Evolutionary conservation across 176 grass and related monocot species (phyloP).

Genomic region (Chloris gayana): DNA sequence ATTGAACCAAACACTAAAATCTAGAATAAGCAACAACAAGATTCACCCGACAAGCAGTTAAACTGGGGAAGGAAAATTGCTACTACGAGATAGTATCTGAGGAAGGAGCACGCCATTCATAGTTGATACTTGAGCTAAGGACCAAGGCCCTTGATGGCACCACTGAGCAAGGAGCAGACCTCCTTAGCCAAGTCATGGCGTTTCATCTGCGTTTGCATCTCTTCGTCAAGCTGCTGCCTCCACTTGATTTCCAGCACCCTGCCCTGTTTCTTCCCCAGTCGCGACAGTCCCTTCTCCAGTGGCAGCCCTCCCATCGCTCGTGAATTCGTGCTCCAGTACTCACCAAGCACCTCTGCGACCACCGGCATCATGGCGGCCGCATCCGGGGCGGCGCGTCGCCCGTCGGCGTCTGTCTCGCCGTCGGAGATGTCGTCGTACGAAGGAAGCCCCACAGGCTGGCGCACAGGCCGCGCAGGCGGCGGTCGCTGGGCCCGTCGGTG

Average conservation of each 20-base stretch:
- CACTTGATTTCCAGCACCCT: slow-evolving; percentile 56
- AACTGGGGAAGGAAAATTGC: slow-evolving; percentile 2
- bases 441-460: slow-evolving; percentile 55
- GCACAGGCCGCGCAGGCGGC: slow-evolving; percentile 58
- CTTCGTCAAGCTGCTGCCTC: slow-evolving; percentile 66
- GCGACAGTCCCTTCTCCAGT: slow-evolving; percentile 58
- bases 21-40: slow-evolving; percentile 1
- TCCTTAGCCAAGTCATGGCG: slow-evolving; percentile 73
- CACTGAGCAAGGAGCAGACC: slow-evolving; percentile 58
- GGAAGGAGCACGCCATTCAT: not conserved
- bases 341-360: slow-evolving; percentile 54
- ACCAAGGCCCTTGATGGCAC: slow-evolving; percentile 50
- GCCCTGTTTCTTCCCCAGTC: slow-evolving; percentile 31
- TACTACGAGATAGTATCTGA: not conserved
- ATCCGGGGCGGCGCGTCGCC: slow-evolving; percentile 38
- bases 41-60: slow-evolving; percentile 18
- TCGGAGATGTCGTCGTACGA: slow-evolving; percentile 30
- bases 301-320: slow-evolving; percentile 24
- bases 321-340: slow-evolving; percentile 59
- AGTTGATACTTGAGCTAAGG: slow-evolving; percentile 30
- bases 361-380: slow-evolving; percentile 53
- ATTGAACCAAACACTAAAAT: not conserved
- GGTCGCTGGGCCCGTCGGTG: slow-evolving; percentile 42
- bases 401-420: slow-evolving; percentile 25
- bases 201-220: slow-evolving; percentile 54